Evolutionary conservation across 2,329 filamentous ascomycete species (phyloP), one percentile per base, ranked within the genome.

Genomic region (Lachnum nothofagi): DNA sequence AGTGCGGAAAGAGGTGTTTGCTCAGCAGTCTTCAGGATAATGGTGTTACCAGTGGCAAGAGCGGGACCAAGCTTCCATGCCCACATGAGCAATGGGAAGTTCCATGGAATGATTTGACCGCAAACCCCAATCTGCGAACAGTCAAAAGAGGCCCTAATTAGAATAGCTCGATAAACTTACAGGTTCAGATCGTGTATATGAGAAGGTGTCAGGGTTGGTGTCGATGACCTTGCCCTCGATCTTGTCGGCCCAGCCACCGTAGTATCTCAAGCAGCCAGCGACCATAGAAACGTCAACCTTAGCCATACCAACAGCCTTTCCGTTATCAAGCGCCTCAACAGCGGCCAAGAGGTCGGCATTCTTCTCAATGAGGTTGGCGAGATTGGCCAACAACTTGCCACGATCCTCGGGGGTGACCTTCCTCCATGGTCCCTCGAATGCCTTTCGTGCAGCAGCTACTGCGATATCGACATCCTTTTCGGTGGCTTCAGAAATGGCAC

Each of bases 311-410:
- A 89, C 79, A 55, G 86, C 82, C 79, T 93, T 93, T 68, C 86
- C 91, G 65, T 94, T 89, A 76, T 94, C 90, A 48, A 95, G 78
- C 34, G 88, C 83, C 76, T 95, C 91, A 50, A 95, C 83, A 17
- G 88, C 79, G 46, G 88, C 86, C 56, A 96, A 78, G 40, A 83
- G 74, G 33, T 93, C 85, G 29, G 73, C 54, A 70, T 95, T 85
- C 76, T 88, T 79, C 75, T 94, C 87, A 57, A 84, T 76, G 39
- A 95, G 74, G 34, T 91, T 82, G 65, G 89, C 88, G 41, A 95
- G 83, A 70, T 88, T 91, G 59, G 75, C 70, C 55, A 96, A 73
- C 55, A 83, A 70, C 62, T 75, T 77, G 65, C 86, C 82, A 60
- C 91, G 85, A 65, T 83, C 70, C 62, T 83, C 76, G 46, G 91